Evolutionary conservation across 225 moss, liverwort and hornwort species (phyloP).

Genomic region (Ulota crispa): DNA sequence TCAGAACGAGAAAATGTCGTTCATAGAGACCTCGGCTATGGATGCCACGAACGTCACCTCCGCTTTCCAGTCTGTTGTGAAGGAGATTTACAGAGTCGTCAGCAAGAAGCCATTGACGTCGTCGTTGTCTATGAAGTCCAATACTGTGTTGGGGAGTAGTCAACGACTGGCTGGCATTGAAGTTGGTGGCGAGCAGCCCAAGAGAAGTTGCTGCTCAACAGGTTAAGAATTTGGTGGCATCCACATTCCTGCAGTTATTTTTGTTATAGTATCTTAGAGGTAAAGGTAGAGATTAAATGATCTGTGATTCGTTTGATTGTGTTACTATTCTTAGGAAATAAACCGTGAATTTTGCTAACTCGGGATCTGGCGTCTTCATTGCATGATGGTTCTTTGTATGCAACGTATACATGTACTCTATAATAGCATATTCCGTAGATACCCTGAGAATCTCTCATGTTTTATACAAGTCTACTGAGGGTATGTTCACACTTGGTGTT

Average conservation of each 20-base stretch:
- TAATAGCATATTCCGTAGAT: neutral
- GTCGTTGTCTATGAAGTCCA: constrained; percentile 59
- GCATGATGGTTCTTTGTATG: constrained; percentile 2
- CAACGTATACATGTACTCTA: neutral
- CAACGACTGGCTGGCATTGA: constrained; percentile 63
- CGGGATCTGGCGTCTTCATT: neutral
- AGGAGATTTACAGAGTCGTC: constrained; percentile 85
- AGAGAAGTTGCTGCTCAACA: constrained; percentile 50
- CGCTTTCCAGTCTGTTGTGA: constrained; percentile 88
- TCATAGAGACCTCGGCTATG: constrained; percentile 91
- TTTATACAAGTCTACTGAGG: neutral
- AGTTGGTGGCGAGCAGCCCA: constrained; percentile 38
- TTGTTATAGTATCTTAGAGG: neutral
- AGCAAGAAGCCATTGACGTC: constrained; percentile 74
- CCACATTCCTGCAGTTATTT: neutral
- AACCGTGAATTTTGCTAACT: neutral
- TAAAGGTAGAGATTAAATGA: neutral
- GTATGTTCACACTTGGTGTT: too few species aligned
- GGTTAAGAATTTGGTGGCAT: constrained; percentile 30
- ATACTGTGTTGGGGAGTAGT: constrained; percentile 62
- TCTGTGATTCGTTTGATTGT: constrained; percentile 12
- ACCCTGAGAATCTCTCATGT: neutral
- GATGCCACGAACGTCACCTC: constrained; percentile 85
- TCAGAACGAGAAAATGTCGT: constrained; percentile 78
- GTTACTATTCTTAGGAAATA: constrained; percentile 24